These are phyloP conservation scores for Arctium lappa DNA, from an alignment of 129 eudicot species.

Conservation along the genomic window DNA sequence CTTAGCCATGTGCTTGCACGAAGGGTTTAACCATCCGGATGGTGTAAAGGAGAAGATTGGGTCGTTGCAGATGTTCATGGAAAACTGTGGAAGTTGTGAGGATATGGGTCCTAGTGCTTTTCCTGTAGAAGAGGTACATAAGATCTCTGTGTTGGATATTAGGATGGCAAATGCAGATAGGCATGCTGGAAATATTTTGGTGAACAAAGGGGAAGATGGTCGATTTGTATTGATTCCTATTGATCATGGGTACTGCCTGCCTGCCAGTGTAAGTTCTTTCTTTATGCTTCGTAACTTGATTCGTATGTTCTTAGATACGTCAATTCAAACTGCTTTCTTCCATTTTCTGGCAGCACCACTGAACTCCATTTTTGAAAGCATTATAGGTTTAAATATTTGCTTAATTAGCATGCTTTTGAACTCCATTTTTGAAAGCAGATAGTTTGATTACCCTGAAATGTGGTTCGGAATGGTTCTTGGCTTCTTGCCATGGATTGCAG, in stretches of 20 bases:
- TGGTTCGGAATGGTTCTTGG: not conserved
- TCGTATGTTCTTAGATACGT: not conserved
- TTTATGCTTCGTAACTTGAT: not conserved
- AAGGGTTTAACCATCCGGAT: constrained; percentile 72
- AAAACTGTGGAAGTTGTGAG: constrained; percentile 82
- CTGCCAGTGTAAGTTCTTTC: constrained; percentile 56
- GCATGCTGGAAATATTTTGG: constrained; percentile 75
- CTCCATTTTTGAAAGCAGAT: not conserved
- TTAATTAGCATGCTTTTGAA: not conserved
- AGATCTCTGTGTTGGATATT: constrained; percentile 74
- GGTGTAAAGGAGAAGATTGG: constrained; percentile 60
- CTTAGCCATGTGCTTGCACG: constrained; percentile 58
- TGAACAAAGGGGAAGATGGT: constrained; percentile 55
- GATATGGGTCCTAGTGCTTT: constrained; percentile 82
- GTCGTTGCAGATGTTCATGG: constrained; percentile 82
- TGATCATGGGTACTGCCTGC: constrained; percentile 95
- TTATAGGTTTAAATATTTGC: not conserved
- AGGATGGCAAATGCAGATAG: constrained; percentile 85
- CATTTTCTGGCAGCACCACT: not conserved
- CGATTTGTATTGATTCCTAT: constrained; percentile 55
- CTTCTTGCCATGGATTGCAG: not conserved
- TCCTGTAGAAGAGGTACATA: constrained; percentile 83
- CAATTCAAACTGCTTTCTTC: not conserved
- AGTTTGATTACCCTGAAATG: not conserved
- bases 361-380: not conserved